phyloP scores from a whole-genome alignment of 1,139 yeast genomes.

The Keqinozyma sinolaborantium region DNA sequence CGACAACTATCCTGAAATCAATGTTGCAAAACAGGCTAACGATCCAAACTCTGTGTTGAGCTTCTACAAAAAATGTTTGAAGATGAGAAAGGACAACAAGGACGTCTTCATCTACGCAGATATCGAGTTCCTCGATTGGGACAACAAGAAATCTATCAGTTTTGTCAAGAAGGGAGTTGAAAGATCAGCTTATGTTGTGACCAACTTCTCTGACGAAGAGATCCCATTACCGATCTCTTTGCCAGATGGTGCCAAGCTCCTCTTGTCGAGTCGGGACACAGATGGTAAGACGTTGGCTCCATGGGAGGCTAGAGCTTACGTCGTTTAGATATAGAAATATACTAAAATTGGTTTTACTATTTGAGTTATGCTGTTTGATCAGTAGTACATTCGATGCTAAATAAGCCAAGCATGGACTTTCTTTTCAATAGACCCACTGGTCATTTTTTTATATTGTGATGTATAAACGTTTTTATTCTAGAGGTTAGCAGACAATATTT shows the following conservation, averaged over 20 bases:
- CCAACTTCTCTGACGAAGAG: constrained; percentile 37
- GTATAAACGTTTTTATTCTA: too few species aligned
- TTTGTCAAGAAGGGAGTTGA: constrained; percentile 23
- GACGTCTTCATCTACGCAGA: constrained; percentile 45
- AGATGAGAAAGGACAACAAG: constrained; percentile 39
- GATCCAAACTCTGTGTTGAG: constrained; percentile 43
- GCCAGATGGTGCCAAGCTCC: constrained; percentile 26
- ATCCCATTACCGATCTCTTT: constrained; percentile 22
- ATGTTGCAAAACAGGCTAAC: constrained; percentile 40
- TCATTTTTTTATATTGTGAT: too few species aligned
- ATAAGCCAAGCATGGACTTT: too few species aligned
- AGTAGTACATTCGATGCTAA: too few species aligned
- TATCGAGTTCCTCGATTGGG: constrained; percentile 38
- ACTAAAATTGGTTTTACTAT: neutral
- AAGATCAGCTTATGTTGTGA: constrained; percentile 30
- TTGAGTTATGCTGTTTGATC: too few species aligned
- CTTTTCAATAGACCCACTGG: too few species aligned
- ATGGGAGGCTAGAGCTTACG: constrained; percentile 33
- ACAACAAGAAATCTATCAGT: constrained; percentile 34
- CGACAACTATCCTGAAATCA: constrained; percentile 44
- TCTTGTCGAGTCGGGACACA: constrained; percentile 21
- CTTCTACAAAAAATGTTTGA: constrained; percentile 42
- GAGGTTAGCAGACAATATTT: too few species aligned
- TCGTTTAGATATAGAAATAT: constrained; percentile 8
- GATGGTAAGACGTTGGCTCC: constrained; percentile 23